These are phyloP conservation scores for Linnemannia hyalina DNA, from an alignment of 192 early-diverging fungal genomes.

Conservation along the genomic window DNA sequence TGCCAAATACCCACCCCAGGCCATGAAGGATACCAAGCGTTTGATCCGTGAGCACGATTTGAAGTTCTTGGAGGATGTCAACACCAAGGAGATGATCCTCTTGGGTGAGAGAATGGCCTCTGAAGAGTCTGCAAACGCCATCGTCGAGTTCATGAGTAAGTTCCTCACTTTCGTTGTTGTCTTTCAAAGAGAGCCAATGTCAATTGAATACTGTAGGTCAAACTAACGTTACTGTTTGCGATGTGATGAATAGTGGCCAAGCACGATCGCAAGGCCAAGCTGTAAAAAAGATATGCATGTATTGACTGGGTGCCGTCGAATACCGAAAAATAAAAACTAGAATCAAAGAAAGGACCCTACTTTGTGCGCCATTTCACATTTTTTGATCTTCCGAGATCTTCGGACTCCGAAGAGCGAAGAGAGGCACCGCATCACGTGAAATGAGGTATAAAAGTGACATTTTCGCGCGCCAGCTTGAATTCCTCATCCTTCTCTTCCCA, in stretches of 20 bases:
- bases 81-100: conserved; percentile 67
- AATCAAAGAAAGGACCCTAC: not conserved
- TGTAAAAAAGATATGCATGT: conserved; percentile 6
- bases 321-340: not conserved
- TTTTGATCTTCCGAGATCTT: not conserved
- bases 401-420: not conserved
- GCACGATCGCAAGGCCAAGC: conserved; percentile 24
- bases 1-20: conserved; percentile 67
- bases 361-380: not conserved
- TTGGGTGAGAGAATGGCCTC: conserved; percentile 69
- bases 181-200: not conserved
- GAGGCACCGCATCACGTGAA: not conserved
- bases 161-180: not conserved
- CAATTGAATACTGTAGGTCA: no score
- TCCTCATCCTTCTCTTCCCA: not conserved
- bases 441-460: not conserved
- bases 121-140: conserved; percentile 64
- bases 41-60: conserved; percentile 64
- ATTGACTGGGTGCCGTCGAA: not conserved
- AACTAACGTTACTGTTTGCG: no score
- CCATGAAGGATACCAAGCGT: conserved; percentile 68
- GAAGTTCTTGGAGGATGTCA: conserved; percentile 63
- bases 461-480: not conserved
- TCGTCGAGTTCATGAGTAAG: conserved; percentile 61
- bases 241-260: conserved; percentile 26